Evolutionary conservation across 2,329 filamentous ascomycete species (phyloP), one percentile per base, ranked within the genome.

Genomic region (Curvularia verruculosa): DNA sequence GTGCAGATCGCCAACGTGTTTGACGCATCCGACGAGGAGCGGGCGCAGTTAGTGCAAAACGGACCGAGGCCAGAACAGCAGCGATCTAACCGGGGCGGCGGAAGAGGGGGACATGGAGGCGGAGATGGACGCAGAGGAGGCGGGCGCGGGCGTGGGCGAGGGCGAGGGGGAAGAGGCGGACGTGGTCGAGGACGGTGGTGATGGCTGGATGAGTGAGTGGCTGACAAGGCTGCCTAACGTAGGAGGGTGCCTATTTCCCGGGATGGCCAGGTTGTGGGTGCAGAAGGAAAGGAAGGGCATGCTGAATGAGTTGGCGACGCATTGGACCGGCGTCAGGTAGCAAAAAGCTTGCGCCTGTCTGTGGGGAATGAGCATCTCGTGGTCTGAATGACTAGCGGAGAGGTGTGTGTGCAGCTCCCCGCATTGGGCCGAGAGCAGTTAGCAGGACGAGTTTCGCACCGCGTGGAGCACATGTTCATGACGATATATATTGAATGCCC

Each of bases 1-100:
- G 68, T 98, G 1, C 87, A 84, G 8, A 87, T 99, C 31, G 79
- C 85, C 5, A 96, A 98, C 73, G 82, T 87, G 9, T 96, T 88
- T 81, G 83, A 89, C 66, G 85, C 89, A 1, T 86, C 79, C n/a
- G 84, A 89, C 2, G 87, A 92, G 67, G 90, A 96, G 73, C 84
- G 73, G 48, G 59, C 59, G 43, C 63, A 68, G 40, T 57, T 66
- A 59, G 68, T 71, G 62, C 68, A 72, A 57, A 53, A 61, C 26
- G 74, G 73, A 44, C 72, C 73, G 39, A 64, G 66, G 50, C 64
- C 64, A 43, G 67, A 71, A 37, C 62, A 67, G 48, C 68, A 63
- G 52, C 63, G 72, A 24, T 58, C 61, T 24, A 65, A 66, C 40
- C 64, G 73, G 55, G 69, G 71, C 31, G 63, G 66, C 44, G 49